These are phyloP conservation scores for Narthecium ossifragum DNA, from an alignment of 106 monocot genomes.

Conservation along the genomic window DNA sequence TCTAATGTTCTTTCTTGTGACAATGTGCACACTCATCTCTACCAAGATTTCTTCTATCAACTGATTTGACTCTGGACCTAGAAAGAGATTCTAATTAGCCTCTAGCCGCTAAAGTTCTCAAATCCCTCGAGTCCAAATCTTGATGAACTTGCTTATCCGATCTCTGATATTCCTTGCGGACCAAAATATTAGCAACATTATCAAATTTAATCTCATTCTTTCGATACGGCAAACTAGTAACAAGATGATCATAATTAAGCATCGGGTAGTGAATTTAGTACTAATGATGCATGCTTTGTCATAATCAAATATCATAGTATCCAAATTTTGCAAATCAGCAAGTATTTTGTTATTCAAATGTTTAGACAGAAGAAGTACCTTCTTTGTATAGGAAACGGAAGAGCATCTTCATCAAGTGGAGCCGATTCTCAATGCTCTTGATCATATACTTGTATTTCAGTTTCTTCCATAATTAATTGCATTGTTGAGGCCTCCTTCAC, in stretches of 20 bases:
- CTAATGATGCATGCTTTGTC: background rate
- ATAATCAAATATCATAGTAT: background rate
- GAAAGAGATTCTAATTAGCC: background rate
- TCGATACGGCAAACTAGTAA: background rate
- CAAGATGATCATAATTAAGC: background rate
- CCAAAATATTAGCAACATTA: background rate
- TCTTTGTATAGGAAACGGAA: background rate
- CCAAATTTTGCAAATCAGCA: background rate
- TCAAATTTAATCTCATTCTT: slow-evolving; percentile 1
- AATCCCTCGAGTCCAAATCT: background rate
- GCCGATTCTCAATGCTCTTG: background rate
- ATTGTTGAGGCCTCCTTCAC: background rate
- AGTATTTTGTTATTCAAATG: background rate
- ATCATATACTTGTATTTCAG: background rate
- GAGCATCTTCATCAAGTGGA: background rate
- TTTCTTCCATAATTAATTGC: slow-evolving; percentile 2
- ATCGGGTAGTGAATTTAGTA: background rate
- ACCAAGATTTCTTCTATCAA: background rate
- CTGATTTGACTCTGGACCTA: background rate
- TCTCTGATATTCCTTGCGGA: background rate
- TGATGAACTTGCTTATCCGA: background rate
- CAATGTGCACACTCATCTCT: background rate
- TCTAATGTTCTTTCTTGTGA: background rate
- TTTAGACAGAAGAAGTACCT: background rate
- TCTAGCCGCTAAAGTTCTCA: background rate